Evolutionary conservation across 352 stramenopile species (phyloP).

Genomic region (Lagenidium sp.): DNA sequence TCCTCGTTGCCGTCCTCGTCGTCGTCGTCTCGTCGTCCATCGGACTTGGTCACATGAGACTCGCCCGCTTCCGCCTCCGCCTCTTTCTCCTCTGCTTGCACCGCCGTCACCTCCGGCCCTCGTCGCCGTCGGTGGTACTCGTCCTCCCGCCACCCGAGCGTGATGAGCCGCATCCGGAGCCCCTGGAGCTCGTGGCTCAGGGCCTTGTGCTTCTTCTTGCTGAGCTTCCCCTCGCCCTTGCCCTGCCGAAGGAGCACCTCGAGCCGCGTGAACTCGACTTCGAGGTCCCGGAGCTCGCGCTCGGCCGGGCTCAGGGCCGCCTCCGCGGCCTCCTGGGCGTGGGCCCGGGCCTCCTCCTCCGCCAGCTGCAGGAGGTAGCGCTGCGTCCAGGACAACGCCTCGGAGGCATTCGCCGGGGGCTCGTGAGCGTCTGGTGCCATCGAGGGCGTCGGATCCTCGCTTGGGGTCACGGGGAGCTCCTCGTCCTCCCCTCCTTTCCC

Average conservation of each 20-base stretch:
- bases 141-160: conserved; percentile 17
- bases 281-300: conserved; percentile 31
- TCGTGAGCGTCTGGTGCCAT: too few species aligned
- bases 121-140: conserved; percentile 23
- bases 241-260: conserved; percentile 15
- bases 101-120: background rate
- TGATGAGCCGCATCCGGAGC: conserved; percentile 12
- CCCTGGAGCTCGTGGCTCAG: conserved; percentile 17
- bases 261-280: conserved; percentile 31
- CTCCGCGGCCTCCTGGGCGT: conserved; percentile 25
- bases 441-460: background rate
- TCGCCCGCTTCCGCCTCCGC: background rate
- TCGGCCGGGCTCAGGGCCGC: conserved; percentile 26
- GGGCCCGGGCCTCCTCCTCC: conserved; percentile 20
- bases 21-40: too few species aligned
- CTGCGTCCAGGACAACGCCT: conserved; percentile 67
- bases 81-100: background rate
- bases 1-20: conserved; percentile 9
- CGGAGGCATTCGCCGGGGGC: background rate
- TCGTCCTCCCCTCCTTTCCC: background rate
- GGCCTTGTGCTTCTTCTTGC: conserved; percentile 46
- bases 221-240: conserved; percentile 37
- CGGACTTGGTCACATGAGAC: too few species aligned
- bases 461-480: background rate
- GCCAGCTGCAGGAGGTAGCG: conserved; percentile 60